phyloP scores from a whole-genome alignment of 176 grass and related monocot species.

The Carex myosuroides region DNA sequence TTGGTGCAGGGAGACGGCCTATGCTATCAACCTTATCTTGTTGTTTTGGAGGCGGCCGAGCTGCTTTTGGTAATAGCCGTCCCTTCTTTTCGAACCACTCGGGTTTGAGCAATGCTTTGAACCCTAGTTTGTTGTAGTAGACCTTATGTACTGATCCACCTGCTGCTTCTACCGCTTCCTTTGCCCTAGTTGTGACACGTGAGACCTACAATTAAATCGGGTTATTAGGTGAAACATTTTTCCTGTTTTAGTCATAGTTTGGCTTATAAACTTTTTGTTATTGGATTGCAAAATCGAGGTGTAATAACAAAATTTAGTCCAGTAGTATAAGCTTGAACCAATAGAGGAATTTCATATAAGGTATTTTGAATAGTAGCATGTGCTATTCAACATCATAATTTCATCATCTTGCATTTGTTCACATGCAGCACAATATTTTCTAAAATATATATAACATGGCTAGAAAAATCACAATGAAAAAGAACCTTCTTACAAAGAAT shows the following conservation, averaged over 20 bases:
- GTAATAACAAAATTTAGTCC: neutral
- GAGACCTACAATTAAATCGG: constrained; percentile 27
- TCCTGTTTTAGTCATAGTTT: neutral
- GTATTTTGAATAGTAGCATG: neutral
- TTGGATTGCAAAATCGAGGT: neutral
- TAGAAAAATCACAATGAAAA: neutral
- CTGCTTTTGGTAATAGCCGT: constrained; percentile 58
- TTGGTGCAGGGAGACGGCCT: constrained; percentile 68
- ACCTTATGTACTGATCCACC: constrained; percentile 78
- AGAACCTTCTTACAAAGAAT: neutral
- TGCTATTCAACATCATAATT: neutral
- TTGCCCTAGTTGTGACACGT: constrained; percentile 68
- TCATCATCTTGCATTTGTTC: neutral
- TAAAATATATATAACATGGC: neutral
- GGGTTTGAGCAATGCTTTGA: constrained; percentile 75
- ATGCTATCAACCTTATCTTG: constrained; percentile 69
- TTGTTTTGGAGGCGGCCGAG: constrained; percentile 87
- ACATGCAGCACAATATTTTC: neutral
- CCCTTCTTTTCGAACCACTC: constrained; percentile 97
- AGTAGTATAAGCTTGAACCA: neutral
- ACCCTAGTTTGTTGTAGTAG: constrained; percentile 88
- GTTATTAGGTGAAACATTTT: neutral
- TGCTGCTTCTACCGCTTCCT: constrained; percentile 71
- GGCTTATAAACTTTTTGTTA: neutral
- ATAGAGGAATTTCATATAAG: neutral